Evolutionary conservation across 176 grass and related monocot species (phyloP).

Genomic region (Carex cristatella): DNA sequence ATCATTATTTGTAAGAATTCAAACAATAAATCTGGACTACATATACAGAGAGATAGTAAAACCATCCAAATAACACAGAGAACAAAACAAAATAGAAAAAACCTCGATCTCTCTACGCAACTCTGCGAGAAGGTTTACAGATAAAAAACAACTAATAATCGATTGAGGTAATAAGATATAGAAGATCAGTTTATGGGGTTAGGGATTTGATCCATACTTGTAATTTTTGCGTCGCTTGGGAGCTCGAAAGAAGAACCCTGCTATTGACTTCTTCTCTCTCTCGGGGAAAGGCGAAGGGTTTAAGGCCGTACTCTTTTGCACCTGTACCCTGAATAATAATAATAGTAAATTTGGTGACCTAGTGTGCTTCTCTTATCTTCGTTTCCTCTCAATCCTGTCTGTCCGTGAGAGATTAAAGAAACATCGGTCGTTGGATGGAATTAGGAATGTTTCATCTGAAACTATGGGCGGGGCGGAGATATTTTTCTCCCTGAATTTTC

Average conservation of each 20-base stretch:
- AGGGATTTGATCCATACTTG: neutral
- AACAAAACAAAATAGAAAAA: neutral
- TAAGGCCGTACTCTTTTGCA: neutral
- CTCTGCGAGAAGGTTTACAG: neutral
- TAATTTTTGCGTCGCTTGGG: neutral
- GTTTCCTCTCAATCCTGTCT: neutral
- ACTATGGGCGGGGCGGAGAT: neutral
- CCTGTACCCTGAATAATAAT: neutral
- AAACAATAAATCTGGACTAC: neutral
- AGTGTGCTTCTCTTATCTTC: neutral
- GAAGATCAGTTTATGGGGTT: neutral
- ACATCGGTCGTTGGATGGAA: constrained; percentile 3
- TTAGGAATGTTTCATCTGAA: neutral
- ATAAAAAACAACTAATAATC: neutral
- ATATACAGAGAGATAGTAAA: neutral
- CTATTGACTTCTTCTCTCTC: neutral
- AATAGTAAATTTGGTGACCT: neutral
- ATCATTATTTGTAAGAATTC: neutral
- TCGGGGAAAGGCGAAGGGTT: neutral
- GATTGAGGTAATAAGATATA: neutral
- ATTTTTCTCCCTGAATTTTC: neutral
- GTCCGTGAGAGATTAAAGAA: neutral
- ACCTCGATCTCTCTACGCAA: neutral
- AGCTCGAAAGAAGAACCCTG: constrained; percentile 18
- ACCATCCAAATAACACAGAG: neutral